Evolutionary conservation across 352 stramenopile genomes (phyloP), one percentile per base, ranked within the genome.

Genomic region (Thraustotheca clavata): DNA sequence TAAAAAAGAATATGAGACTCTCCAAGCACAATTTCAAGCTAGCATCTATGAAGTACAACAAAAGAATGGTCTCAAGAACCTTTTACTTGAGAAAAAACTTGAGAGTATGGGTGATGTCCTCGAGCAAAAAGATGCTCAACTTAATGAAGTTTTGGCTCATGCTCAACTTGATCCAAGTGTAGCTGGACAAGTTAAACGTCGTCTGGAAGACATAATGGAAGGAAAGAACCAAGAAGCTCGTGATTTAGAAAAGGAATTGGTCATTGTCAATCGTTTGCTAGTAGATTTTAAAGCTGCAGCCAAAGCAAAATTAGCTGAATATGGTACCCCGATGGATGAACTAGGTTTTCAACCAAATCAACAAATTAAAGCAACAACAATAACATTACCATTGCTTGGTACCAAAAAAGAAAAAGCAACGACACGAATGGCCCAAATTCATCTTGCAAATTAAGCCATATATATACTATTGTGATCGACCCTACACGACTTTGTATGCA

Each of bases 21-120:
- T 98, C n/a, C 89, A 94, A 38, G 68, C 82, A 3, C 75, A 88
- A 50, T 96, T 98, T 68, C 82, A 96, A 65, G 63, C 67, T 11
- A 91, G 83, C 32, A 90, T 98, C 27, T 96, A 95, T 75, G 80
- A 96, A 20, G 89, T 97, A 11, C 88, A 98, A 70, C 94, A 97
- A 43, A 97, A 97, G 68, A 86, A 78, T 7, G 90, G 91, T 18
- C 95, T 98, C 60, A 89, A 95, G 67, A 97, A 97, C 47, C 68
- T 98, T 32, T 67, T 98, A 16, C 77, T 98, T 7, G 94, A 98
- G 69, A 97, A 96, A 62, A 97, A 98, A 66, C 87, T 98, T 62
- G 74, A 74, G 27, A 80, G 82, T 6, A 75, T 98, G 50, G 80
- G 73, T 4, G 63, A 93, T 49, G 79, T 84, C 26, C 77, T 96